Percentiles rank a stretch among this genome's conserved stretches.
These are phyloP conservation scores for Penicillium macrosclerotiorum DNA, from an alignment of 495 filamentous ascomycete species.

Conservation along the genomic window DNA sequence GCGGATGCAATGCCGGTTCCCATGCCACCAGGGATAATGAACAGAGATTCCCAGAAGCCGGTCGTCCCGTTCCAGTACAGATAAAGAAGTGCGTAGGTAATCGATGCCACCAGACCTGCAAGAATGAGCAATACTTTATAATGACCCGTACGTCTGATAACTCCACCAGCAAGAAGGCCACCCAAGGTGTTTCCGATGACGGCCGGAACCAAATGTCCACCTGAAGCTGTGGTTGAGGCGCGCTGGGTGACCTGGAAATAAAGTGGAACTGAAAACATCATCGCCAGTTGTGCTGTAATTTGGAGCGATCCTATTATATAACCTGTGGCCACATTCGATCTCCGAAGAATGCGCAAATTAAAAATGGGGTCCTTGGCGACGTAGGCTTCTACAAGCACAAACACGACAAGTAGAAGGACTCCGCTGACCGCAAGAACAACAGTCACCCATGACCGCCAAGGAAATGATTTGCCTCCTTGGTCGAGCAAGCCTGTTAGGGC, in stretches of 20 bases:
- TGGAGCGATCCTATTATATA: conserved; percentile 56
- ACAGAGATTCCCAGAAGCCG: conserved; percentile 57
- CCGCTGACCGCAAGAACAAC: conserved; percentile 14
- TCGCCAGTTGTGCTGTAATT: conserved; percentile 55
- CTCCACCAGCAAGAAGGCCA: conserved; percentile 55
- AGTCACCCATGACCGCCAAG: conserved; percentile 51
- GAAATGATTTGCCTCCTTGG: conserved; percentile 54
- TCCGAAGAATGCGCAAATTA: conserved; percentile 54
- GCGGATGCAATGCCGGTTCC: conserved; percentile 54
- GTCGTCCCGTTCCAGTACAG: conserved; percentile 63
- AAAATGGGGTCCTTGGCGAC: conserved; percentile 60
- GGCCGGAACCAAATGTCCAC: conserved; percentile 61
- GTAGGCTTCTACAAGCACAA: conserved; percentile 50
- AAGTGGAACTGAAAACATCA: conserved; percentile 53
- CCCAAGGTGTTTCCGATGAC: conserved; percentile 65
- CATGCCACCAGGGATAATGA: conserved; percentile 59
- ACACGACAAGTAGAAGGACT: conserved; percentile 39
- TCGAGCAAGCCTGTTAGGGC: conserved; percentile 55
- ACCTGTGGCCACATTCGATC: conserved; percentile 52
- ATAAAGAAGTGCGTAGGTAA: conserved; percentile 55
- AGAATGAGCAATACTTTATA: conserved; percentile 56
- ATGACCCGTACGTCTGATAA: conserved; percentile 57
- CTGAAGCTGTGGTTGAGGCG: conserved; percentile 54
- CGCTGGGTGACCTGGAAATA: conserved; percentile 66
- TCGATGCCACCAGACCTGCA: conserved; percentile 47